Percentiles rank a stretch among this genome's conserved stretches.
These are phyloP conservation scores for Populus deltoides DNA, from an alignment of 345 rosid genomes.

Conservation along the genomic window DNA sequence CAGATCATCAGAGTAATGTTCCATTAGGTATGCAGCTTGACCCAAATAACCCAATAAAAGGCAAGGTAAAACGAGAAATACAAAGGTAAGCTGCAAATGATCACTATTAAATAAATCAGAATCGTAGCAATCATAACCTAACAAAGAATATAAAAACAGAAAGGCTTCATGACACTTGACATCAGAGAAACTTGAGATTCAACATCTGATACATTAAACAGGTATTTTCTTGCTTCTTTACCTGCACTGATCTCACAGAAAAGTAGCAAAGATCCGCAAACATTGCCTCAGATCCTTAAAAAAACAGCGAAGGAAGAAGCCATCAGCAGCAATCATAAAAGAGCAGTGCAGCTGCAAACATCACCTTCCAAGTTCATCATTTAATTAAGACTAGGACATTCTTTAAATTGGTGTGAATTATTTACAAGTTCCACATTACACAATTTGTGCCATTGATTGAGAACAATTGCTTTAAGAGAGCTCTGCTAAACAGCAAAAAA, in stretches of 20 bases:
- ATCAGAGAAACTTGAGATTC: background rate
- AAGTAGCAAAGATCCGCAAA: slow-evolving; percentile 99
- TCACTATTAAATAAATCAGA: slow-evolving; percentile 40
- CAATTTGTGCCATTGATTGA: background rate
- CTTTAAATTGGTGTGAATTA: background rate
- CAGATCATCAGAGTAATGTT: slow-evolving; percentile 40
- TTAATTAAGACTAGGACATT: background rate
- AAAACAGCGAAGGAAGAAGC: background rate
- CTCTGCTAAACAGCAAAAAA: background rate
- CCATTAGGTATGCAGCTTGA: slow-evolving; percentile 95
- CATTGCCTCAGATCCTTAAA: slow-evolving; percentile 96
- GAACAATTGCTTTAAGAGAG: background rate
- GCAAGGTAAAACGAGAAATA: slow-evolving; percentile 93
- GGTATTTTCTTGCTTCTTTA: slow-evolving; percentile 33
- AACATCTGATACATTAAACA: slow-evolving; percentile 18
- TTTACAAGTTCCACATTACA: background rate
- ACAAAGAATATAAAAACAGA: slow-evolving; percentile 12
- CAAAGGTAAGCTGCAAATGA: slow-evolving; percentile 91
- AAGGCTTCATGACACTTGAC: background rate
- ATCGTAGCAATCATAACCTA: slow-evolving; percentile 4
- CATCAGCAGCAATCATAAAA: slow-evolving; percentile 18
- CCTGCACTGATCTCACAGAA: slow-evolving; percentile 95
- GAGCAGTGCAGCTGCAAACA: background rate
- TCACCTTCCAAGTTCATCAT: slow-evolving; percentile 5
- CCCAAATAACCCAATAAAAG: slow-evolving; percentile 96